Base-by-base conservation (phyloP, 2,329 filamentous ascomycete species). In the Ceratocystis harringtonii region DNA sequence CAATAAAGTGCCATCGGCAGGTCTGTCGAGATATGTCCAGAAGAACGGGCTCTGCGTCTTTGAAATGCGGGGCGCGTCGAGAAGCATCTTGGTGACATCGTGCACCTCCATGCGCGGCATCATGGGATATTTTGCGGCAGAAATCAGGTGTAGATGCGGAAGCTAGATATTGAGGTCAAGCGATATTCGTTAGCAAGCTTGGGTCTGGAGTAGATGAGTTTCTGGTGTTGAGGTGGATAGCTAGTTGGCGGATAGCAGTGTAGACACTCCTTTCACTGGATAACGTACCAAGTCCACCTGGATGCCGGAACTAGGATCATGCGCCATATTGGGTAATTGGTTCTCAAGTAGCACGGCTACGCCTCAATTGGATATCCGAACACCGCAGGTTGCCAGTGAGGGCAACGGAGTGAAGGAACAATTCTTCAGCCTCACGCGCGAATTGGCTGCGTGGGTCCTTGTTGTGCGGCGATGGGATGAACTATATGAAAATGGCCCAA, bases 11-110 rank as follows among this genome's bases (percentile, higher is more conserved):
- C 91, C 91, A 75, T 95, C 90, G 63, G 81, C 81, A 10, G 92
- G 92, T 64, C 85, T 83, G 71, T 94, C 85, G 66, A 97, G 83
- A 74, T 92, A 96, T 58, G 88, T 92, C 92, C 92, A 99, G 76
- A 87, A 89, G 81, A 99, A 92, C 2, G 92, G 84, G 61, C 91
- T 87, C 69, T 86, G 80, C 72, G 95, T 88, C 74, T 90, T 89
- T 70, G 92, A 88, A 68, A 96, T 88, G 72, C 89, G 87, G 7
- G 92, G 90, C 48, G 91, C 92, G 71, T 86, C 84, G 72, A 92
- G 80, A 68, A 97, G 83, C 81, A 90, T 92, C 72, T 89, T 86
- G 68, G 90, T 87, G 30, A 92, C 89, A 69, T 92, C 88, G 66
- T 88, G 83, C 36, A 89, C 79, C 70, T 87, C 84, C 70, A 95